These are phyloP conservation scores for Pyrenopolyporus hunteri DNA, from an alignment of 495 filamentous ascomycete species.

Conservation along the genomic window DNA sequence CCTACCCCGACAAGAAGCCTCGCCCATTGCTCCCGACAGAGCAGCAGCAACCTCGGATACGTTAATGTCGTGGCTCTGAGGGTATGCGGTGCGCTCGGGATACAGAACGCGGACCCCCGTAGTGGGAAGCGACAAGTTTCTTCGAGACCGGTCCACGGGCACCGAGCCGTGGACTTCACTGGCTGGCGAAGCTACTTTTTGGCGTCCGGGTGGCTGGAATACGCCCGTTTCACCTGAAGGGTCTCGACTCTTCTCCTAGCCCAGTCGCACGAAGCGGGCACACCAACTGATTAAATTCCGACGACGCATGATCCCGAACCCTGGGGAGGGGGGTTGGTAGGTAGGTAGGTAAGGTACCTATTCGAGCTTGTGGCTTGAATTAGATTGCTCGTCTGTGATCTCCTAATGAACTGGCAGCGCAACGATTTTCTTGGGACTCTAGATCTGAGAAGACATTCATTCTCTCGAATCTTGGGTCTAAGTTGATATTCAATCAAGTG, in stretches of 20 bases:
- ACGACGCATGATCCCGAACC: conserved; percentile 26
- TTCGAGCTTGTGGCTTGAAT: too few species aligned
- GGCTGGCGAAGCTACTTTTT: conserved; percentile 3
- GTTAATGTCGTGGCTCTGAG: conserved; percentile 15
- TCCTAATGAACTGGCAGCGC: neutral
- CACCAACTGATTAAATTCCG: neutral
- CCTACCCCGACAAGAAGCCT: too few species aligned
- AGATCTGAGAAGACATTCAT: neutral
- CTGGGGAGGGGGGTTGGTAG: conserved; percentile 18
- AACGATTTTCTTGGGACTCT: conserved; percentile 1
- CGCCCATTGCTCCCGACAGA: too few species aligned
- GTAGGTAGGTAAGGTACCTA: too few species aligned
- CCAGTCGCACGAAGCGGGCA: conserved; percentile 10
- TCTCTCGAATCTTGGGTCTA: neutral
- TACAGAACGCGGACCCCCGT: conserved; percentile 18
- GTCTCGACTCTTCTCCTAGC: conserved; percentile 3
- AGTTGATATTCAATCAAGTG: neutral
- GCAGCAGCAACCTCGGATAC: conserved; percentile 9
- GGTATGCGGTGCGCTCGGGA: conserved; percentile 13
- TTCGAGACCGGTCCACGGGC: conserved; percentile 16
- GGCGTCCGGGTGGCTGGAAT: conserved; percentile 29
- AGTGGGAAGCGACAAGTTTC: conserved; percentile 21
- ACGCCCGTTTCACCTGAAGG: conserved; percentile 11
- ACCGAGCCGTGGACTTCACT: conserved; percentile 26
- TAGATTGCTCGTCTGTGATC: too few species aligned